Percentiles rank a stretch among this genome's conserved stretches.
Evolutionary conservation across 140 eudicot genomes (phyloP).

Genomic region (Oenanthe javanica): DNA sequence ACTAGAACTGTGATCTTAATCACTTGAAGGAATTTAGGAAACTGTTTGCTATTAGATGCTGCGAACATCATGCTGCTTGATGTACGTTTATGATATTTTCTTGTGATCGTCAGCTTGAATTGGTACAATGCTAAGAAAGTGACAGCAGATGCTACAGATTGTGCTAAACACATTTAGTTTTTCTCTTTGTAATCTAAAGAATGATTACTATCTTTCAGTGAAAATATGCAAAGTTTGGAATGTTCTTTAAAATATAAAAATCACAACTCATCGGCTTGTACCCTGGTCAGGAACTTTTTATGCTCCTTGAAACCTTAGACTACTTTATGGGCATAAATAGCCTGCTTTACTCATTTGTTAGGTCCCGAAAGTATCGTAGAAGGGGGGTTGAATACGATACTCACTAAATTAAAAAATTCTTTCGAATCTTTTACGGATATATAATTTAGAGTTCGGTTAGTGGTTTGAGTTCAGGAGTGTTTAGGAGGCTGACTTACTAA

Average conservation of each 20-base stretch:
- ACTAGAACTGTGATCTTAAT: no score
- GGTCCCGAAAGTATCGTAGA: no score
- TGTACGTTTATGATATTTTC: background rate
- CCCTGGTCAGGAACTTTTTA: background rate
- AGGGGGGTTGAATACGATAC: no score
- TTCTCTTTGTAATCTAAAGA: background rate
- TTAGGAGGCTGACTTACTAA: no score
- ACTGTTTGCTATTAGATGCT: background rate
- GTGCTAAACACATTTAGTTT: background rate
- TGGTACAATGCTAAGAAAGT: background rate
- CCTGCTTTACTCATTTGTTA: background rate
- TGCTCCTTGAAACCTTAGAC: background rate
- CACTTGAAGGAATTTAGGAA: background rate
- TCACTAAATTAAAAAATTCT: no score
- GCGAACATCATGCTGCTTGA: background rate
- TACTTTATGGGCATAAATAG: background rate
- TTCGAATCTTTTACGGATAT: no score
- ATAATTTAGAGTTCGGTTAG: no score
- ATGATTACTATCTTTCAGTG: background rate
- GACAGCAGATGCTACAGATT: background rate
- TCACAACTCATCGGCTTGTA: background rate
- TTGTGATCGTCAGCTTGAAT: background rate
- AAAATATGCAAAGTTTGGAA: background rate
- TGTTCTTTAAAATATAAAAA: background rate
- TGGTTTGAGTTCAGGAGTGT: no score